Evolutionary conservation across 1,284 basidiomycete genomes (phyloP).

Genomic region (Pascua guehoae): DNA sequence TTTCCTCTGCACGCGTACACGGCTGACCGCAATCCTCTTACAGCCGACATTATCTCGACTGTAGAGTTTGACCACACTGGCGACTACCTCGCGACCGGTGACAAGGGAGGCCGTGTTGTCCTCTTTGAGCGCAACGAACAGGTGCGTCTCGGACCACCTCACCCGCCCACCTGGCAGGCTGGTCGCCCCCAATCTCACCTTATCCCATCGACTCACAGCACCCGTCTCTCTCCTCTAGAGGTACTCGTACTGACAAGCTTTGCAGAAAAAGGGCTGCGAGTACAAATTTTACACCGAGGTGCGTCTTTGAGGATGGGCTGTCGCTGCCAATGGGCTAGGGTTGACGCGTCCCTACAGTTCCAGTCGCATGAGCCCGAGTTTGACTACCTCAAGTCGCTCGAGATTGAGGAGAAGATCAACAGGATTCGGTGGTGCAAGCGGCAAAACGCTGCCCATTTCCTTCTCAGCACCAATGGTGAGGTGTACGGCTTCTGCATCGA

Average conservation of each 20-base stretch:
- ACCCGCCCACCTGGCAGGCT: no score
- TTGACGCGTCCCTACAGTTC: conserved; percentile 49
- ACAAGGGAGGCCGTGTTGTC: conserved; percentile 98
- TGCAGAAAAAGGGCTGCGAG: conserved; percentile 98
- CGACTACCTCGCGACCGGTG: conserved; percentile 97
- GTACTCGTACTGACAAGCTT: background rate
- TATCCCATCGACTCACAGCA: no score
- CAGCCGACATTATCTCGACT: conserved; percentile 98
- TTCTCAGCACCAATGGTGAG: conserved; percentile 92
- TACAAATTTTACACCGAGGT: conserved; percentile 99
- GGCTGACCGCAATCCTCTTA: conserved; percentile 1
- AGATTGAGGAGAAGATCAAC: conserved; percentile 99
- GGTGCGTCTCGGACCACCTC: conserved; percentile 56
- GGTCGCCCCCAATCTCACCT: no score
- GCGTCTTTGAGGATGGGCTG: conserved; percentile 8
- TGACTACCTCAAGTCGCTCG: conserved; percentile 98
- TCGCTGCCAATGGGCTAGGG: background rate
- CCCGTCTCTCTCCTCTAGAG: background rate
- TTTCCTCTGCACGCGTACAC: conserved; percentile 1
- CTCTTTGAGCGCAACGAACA: conserved; percentile 97
- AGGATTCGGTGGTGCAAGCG: conserved; percentile 99
- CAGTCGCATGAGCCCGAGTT: conserved; percentile 99
- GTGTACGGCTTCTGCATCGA: background rate
- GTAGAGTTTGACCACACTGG: conserved; percentile 99
- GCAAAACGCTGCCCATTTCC: conserved; percentile 95